Conservation (phyloP, 1,139 yeast species). For the Meyerozyma athensensis region DNA sequence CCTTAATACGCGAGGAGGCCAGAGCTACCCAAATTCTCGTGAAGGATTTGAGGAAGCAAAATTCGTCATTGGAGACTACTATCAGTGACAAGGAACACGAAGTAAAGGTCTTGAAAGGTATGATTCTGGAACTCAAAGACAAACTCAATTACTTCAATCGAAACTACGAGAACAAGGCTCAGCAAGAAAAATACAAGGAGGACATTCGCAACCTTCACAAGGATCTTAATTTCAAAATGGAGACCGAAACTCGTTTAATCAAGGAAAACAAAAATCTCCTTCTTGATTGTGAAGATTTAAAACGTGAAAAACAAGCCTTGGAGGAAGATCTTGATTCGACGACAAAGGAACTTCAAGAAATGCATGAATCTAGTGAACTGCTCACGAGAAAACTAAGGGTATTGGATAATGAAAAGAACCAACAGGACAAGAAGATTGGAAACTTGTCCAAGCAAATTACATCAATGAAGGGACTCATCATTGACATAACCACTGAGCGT, state of each 20-base stretch:
- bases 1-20: conserved; percentile 54
- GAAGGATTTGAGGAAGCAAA: conserved; percentile 51
- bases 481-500: conserved; percentile 46
- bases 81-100: conserved; percentile 58
- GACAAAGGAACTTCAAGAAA: conserved; percentile 46
- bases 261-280: conserved; percentile 60
- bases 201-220: conserved; percentile 57
- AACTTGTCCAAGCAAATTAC: conserved; percentile 48
- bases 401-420: conserved; percentile 41
- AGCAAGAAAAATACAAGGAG: conserved; percentile 42
- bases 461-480: conserved; percentile 48
- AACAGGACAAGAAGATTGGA: conserved; percentile 41
- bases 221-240: conserved; percentile 54
- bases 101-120: conserved; percentile 46
- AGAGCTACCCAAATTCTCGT: conserved; percentile 54
- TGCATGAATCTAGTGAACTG: conserved; percentile 39
- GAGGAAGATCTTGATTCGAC: conserved; percentile 51
- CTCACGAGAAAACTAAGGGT: conserved; percentile 44
- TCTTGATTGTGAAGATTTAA: conserved; percentile 56
- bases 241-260: conserved; percentile 59
- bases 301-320: conserved; percentile 41
- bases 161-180: conserved; percentile 41
- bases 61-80: conserved; percentile 52
- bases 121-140: conserved; percentile 38
- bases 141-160: conserved; percentile 52